Base-by-base conservation (phyloP, 2,329 filamentous ascomycete genomes). In the Huntiella savannae region DNA sequence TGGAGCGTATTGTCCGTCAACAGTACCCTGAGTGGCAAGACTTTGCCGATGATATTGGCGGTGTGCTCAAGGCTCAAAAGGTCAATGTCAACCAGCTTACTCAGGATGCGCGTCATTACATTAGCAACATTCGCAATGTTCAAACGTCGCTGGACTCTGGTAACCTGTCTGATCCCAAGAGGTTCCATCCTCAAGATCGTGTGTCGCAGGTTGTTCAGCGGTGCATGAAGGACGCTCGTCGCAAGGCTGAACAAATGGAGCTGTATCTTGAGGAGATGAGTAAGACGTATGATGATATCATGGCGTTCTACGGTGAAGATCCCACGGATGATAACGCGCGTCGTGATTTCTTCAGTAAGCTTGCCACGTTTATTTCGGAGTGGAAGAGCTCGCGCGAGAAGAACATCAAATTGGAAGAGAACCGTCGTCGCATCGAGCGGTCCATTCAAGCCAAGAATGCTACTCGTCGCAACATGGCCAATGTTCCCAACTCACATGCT, bases 351-450 rank as follows among this genome's bases (percentile, higher is more conserved):
- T 98, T 98, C 59, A 69, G 79, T 52, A 96, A 96, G 67, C 71
- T 98, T 55, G 86, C 88, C 15, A 70, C 77, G 46, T 98, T 98
- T 66, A 74, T 98, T 55, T 66, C 70, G 32, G 91, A 96, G 60
- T 98, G 91, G 83, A 94, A 88, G 81, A 88, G 81, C 73, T 93
- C 86, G 32, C 77, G 78, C 54, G 84, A 92, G 55, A 96, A 96
- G 78, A 98, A 96, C 63, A 63, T 88, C 15, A 60, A 70, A 28
- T 62, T 85, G 51, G 91, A 98, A 63, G 87, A 94, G 57, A 78
- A 73, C 46, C 77, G 79, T 55, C 82, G 76, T 54, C 79, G 84
- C 53, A 93, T 92, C 60, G 88, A 96, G 62, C 82, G 78, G 34
- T 91, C 81, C 38, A 84, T 96, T 77, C 88, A 88, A 61, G 81